phyloP scores from a whole-genome alignment of 805 yeast species.

The Metschnikowia gelsemii region DNA sequence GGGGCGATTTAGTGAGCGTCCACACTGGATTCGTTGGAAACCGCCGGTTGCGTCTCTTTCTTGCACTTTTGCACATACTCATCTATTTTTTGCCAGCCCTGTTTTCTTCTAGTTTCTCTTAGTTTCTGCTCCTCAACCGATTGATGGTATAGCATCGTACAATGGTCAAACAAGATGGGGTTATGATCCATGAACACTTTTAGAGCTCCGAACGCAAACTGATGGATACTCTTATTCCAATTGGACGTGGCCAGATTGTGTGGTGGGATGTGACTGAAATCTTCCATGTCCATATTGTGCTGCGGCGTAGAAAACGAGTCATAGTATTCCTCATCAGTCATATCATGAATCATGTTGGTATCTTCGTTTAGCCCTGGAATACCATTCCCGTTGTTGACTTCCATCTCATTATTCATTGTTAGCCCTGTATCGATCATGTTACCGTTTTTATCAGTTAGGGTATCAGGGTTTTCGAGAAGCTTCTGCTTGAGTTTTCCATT shows the following conservation, averaged over 20 bases:
- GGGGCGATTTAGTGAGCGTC: conserved; percentile 11
- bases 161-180: conserved; percentile 86
- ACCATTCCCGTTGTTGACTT: conserved; percentile 23
- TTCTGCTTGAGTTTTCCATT: conserved; percentile 42
- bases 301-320: conserved; percentile 41
- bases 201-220: conserved; percentile 85
- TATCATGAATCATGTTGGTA: conserved; percentile 27
- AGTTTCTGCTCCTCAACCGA: conserved; percentile 70
- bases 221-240: conserved; percentile 94
- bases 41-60: conserved; percentile 8
- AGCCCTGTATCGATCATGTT: conserved; percentile 40
- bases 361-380: conserved; percentile 17
- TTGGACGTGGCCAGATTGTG: conserved; percentile 54
- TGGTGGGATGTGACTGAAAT: conserved; percentile 36
- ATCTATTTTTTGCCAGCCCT: conserved; percentile 71
- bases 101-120: conserved; percentile 58
- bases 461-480: conserved; percentile 36
- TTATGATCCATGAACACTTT: conserved; percentile 91
- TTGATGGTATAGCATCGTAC: conserved; percentile 83
- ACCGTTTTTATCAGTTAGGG: conserved; percentile 44
- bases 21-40: conserved; percentile 13
- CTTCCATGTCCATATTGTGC: conserved; percentile 33
- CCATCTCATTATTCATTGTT: conserved; percentile 17
- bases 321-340: conserved; percentile 46
- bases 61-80: conserved; percentile 45